Percentiles rank a stretch among this genome's conserved stretches.
Conservation (phyloP, 2,329 filamentous ascomycete species). For the Hypoxylon sp. region DNA sequence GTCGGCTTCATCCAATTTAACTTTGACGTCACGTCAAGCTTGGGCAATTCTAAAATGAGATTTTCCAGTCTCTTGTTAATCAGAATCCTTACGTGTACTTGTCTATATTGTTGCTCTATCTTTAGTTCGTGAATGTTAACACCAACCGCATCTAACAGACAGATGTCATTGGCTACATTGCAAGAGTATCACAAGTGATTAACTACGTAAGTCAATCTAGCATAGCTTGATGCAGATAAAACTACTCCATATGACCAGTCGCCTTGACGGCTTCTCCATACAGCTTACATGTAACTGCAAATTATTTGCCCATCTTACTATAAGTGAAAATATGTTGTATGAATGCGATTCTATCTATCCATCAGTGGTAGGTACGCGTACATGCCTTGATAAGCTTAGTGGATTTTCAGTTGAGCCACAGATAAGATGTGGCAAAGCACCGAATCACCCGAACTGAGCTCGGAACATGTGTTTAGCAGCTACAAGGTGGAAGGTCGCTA, state of each 20-base stretch:
- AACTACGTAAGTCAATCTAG: too few relatives aligned
- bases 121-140: background rate
- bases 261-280: background rate
- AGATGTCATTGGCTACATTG: too few relatives aligned
- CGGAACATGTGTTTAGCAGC: background rate
- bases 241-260: too few relatives aligned
- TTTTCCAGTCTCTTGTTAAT: background rate
- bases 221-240: too few relatives aligned
- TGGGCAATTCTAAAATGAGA: background rate
- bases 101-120: background rate
- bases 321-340: background rate
- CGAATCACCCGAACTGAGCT: constrained; percentile 7
- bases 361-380: background rate
- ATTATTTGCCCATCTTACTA: background rate
- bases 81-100: background rate
- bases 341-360: background rate
- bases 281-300: background rate
- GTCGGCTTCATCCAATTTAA: background rate
- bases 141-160: background rate
- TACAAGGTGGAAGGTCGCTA: constrained; percentile 24
- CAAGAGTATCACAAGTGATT: background rate
- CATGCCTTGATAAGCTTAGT: background rate
- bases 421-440: constrained; percentile 20
- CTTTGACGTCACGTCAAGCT: background rate
- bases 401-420: constrained; percentile 7